Percentiles rank a stretch among this genome's conserved stretches.
Conservation (phyloP, 2,329 filamentous ascomycete species). For the Daldinia sp. region DNA sequence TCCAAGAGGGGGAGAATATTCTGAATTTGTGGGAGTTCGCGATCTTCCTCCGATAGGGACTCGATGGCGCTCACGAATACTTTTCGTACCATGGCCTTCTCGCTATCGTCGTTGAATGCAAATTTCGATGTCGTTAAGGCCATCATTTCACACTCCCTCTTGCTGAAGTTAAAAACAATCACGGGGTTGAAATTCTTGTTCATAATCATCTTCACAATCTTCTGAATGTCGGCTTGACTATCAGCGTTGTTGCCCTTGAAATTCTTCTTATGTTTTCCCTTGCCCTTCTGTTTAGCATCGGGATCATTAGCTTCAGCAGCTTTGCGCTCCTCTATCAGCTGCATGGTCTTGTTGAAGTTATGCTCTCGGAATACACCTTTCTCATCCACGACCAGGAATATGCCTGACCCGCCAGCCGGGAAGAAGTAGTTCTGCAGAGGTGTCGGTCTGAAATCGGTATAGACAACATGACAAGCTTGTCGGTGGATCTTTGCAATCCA, state of each 20-base stretch:
- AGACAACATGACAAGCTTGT: conserved; percentile 98
- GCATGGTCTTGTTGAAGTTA: conserved; percentile 98
- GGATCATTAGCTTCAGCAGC: conserved; percentile 85
- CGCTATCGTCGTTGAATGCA: conserved; percentile 95
- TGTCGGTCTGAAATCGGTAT: conserved; percentile 97
- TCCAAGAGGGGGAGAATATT: conserved; percentile 90
- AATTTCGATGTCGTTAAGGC: conserved; percentile 88
- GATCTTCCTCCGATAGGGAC: conserved; percentile 91
- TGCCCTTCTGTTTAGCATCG: conserved; percentile 84
- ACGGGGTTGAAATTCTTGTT: conserved; percentile 96
- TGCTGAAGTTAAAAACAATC: conserved; percentile 99
- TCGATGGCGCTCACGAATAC: conserved; percentile 95
- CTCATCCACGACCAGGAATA: conserved; percentile 94
- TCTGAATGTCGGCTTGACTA: conserved; percentile 86
- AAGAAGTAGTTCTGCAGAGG: conserved; percentile 99
- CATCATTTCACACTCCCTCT: conserved; percentile 92
- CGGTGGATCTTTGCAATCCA: conserved; percentile 99
- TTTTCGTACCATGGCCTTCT: conserved; percentile 93
- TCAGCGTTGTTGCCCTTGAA: conserved; percentile 85
- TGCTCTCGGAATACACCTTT: conserved; percentile 96
- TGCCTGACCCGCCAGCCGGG: conserved; percentile 90
- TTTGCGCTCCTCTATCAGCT: conserved; percentile 86
- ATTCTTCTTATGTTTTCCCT: conserved; percentile 90
- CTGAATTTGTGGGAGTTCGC: conserved; percentile 86
- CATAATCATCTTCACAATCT: conserved; percentile 99